Evolutionary conservation across 2,329 filamentous ascomycete genomes (phyloP), one percentile per base, ranked within the genome.

Genomic region (Cercospora beticola): DNA sequence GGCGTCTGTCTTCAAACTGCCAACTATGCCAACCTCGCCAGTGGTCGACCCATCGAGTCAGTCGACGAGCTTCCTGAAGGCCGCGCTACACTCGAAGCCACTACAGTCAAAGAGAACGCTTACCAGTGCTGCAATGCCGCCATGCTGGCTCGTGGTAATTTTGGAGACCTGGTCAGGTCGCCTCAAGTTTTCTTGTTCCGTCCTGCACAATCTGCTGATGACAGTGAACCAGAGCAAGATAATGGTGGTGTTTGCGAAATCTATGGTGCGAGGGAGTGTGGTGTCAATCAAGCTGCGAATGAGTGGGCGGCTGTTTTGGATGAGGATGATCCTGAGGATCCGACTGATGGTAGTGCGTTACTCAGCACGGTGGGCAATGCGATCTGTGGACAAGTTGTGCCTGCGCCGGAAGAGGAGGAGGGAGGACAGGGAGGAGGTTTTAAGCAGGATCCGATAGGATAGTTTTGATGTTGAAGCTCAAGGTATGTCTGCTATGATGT

Each of bases 111-210:
- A 31, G 56, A 58, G 10, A 58, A 58, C 26, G 56, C 56, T 4
- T 58, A 58, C 28, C 56, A 58, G 33, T 58, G 56, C 56, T 58
- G 56, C 26, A 58, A 58, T 31, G 28, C 56, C 3, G 56, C 56
- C 56, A 58, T 58, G 56, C 2, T 28, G 16, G 56, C 56, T 4
- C 21, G 56, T n/a, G 56, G 56, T 2, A 58, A 58, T 26, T 1
- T 30, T 6, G 56, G 56, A 28, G 56, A 28, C 16, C 16, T 58
- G 56, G 56, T 58, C 21, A 12, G 5, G 5, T 28, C 56, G 28
- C 56, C 56, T 21, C 56, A 58, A 31, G 26, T 58, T 4, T 58
- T 58, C 18, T 28, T 58, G 10, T 58, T 21, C 26, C 56, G 56
- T 16, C 28, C 56, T n/a, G 1, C 21, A n/a, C 26, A 1, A 1